Evolutionary conservation across 75 land plant species (phyloP).

Genomic region (Chamaecyparis obtusa): DNA sequence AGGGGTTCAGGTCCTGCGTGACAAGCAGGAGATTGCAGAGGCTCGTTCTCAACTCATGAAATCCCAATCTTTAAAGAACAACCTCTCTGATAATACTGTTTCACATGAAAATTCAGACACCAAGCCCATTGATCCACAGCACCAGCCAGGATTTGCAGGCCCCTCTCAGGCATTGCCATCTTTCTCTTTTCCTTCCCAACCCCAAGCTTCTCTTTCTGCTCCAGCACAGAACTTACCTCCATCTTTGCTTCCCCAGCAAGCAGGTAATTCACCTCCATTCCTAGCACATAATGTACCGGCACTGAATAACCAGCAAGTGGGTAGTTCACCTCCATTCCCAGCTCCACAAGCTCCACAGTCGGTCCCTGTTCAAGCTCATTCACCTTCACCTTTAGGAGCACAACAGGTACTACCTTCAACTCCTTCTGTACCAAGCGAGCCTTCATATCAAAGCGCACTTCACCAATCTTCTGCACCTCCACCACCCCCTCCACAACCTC

Average conservation of each 20-base stretch:
- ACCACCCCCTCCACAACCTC: conserved; percentile 17
- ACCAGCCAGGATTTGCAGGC: conserved; percentile 17
- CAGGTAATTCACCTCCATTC: background rate
- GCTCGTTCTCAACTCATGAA: conserved; percentile 59
- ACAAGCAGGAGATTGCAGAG: conserved; percentile 76
- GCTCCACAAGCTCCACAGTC: conserved; percentile 33
- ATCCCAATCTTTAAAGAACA: conserved; percentile 41
- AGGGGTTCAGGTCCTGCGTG: conserved; percentile 66
- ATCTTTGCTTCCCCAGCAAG: background rate
- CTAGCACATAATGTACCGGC: background rate
- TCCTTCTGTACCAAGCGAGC: conserved; percentile 21
- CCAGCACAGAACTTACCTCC: background rate
- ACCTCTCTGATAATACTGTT: conserved; percentile 1
- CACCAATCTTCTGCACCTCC: conserved; percentile 27
- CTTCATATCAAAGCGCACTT: conserved; percentile 23
- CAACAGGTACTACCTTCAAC: background rate
- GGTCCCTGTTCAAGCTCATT: conserved; percentile 24
- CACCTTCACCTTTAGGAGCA: conserved; percentile 25
- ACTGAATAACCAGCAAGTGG: conserved; percentile 8
- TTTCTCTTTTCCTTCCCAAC: conserved; percentile 5
- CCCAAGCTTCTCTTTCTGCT: conserved; percentile 10
- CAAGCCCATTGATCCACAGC: conserved; percentile 10
- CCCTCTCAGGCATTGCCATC: background rate
- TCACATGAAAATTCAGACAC: conserved; percentile 20
- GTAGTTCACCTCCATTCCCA: conserved; percentile 17